These are phyloP conservation scores for Davidsoniella virescens DNA, from an alignment of 2,329 filamentous ascomycete genomes.

Conservation along the genomic window DNA sequence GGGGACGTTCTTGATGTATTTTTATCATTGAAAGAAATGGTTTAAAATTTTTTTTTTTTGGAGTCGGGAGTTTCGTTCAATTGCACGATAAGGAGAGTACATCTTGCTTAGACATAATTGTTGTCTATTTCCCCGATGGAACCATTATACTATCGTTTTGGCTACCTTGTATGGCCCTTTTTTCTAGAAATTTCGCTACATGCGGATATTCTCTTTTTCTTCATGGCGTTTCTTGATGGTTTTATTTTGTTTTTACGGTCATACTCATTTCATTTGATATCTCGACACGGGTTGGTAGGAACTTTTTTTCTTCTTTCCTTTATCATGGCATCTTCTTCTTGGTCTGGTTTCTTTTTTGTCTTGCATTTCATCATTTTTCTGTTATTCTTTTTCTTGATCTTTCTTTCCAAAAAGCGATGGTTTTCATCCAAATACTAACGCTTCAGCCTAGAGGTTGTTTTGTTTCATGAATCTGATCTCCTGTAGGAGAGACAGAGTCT, in stretches of 20 bases:
- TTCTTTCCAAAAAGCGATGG: background rate
- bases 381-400: background rate
- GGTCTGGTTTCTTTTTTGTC: background rate
- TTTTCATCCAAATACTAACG: background rate
- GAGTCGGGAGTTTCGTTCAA: background rate
- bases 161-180: background rate
- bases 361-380: background rate
- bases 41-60: too few species aligned
- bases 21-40: slow-evolving; percentile 3
- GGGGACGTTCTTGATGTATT: background rate
- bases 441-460: background rate
- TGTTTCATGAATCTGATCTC: too few species aligned
- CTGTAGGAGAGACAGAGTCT: too few species aligned
- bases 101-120: background rate
- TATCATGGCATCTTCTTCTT: background rate
- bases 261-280: too few species aligned
- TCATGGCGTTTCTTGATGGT: background rate
- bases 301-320: background rate
- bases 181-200: background rate
- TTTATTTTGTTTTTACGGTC: background rate
- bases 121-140: too few species aligned
- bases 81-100: background rate
- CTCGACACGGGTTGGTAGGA: too few species aligned
- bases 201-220: background rate
- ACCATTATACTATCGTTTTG: background rate